Evolutionary conservation across 2,329 filamentous ascomycete genomes (phyloP), one percentile per base, ranked within the genome.

Genomic region (Trichophyton benhamiae): DNA sequence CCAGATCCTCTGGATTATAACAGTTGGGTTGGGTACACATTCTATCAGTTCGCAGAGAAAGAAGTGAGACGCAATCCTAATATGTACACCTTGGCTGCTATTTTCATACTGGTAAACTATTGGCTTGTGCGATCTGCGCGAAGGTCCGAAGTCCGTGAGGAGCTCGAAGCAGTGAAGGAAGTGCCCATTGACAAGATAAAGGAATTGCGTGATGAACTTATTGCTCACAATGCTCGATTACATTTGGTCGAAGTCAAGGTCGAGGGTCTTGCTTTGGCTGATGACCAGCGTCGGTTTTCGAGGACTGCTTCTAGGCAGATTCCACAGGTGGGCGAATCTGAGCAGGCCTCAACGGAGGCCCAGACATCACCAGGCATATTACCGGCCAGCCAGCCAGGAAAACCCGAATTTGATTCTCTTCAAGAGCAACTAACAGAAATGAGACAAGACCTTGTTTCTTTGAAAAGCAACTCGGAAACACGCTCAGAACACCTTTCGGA

Each of bases 11-110:
- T 58, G 61, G 49, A 58, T 30, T 55, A 61, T 44, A 49, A 60
- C 2, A 60, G 61, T 58, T 58, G 62, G 60, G 27, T 61, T 38
- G 9, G 61, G 52, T 57, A 38, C 9, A 58, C 9, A 7, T 22
- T 63, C 36, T 53, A 27, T 53, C 38, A n/a, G 15, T 57, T 61
- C 36, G 22, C 59, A 25, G 42, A 48, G 7, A 22, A 59, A n/a
- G 52, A 63, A 27, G 38, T 58, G 22, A 57, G 20, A 15, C 59
- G 60, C 13, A 46, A 61, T 30, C 55, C 62, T 6, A 61, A 61
- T 49, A 42, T 59, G 8, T 63, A 63, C 57, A 59, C 59, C 13
- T 20, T 59, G 20, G 53, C 55, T 27, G 25, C 25, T 33, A 20
- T 30, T 13, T 58, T 60, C 20, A 7, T 59, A 2, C 11, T 58